Evolutionary conservation across 345 rosid species (phyloP).

Genomic region (Bruguiera sexangula): DNA sequence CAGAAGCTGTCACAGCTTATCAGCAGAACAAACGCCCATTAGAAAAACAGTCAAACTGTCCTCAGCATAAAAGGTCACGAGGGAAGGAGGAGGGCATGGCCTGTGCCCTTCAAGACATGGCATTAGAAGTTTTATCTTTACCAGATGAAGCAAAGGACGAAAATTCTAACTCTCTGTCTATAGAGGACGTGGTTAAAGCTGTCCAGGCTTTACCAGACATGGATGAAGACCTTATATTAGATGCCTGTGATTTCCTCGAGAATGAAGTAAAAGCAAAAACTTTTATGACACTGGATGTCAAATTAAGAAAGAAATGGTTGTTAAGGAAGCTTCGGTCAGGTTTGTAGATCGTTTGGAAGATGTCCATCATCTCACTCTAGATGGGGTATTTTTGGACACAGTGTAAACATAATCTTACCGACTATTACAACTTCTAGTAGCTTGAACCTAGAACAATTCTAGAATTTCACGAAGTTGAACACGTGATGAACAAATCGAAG

Average conservation of each 20-base stretch:
- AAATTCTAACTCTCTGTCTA: slow-evolving; percentile 29
- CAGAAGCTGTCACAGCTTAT: slow-evolving; percentile 23
- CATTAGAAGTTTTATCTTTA: slow-evolving; percentile 31
- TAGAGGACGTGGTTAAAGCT: slow-evolving; percentile 61
- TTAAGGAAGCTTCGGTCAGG: slow-evolving; percentile 68
- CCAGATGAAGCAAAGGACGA: slow-evolving; percentile 34
- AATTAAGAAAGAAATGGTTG: slow-evolving; percentile 74
- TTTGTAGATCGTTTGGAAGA: slow-evolving; percentile 3
- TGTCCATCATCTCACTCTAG: neutral
- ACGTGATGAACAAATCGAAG: no score
- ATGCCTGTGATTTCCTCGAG: slow-evolving; percentile 85
- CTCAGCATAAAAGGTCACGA: slow-evolving; percentile 35
- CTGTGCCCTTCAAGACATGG: slow-evolving; percentile 27
- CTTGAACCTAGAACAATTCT: no score
- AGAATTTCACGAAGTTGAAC: no score
- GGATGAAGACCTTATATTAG: slow-evolving; percentile 83
- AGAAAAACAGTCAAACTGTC: slow-evolving; percentile 31
- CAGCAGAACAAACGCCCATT: slow-evolving; percentile 44
- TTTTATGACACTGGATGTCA: slow-evolving; percentile 71
- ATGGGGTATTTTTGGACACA: neutral
- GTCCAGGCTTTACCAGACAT: slow-evolving; percentile 71
- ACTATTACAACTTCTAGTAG: no score
- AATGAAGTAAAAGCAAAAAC: slow-evolving; percentile 78
- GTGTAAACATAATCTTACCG: neutral
- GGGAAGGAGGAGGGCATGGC: slow-evolving; percentile 25